These are phyloP conservation scores for Sphaerostilbella broomeana DNA, from an alignment of 2,329 filamentous ascomycete genomes.

Conservation along the genomic window DNA sequence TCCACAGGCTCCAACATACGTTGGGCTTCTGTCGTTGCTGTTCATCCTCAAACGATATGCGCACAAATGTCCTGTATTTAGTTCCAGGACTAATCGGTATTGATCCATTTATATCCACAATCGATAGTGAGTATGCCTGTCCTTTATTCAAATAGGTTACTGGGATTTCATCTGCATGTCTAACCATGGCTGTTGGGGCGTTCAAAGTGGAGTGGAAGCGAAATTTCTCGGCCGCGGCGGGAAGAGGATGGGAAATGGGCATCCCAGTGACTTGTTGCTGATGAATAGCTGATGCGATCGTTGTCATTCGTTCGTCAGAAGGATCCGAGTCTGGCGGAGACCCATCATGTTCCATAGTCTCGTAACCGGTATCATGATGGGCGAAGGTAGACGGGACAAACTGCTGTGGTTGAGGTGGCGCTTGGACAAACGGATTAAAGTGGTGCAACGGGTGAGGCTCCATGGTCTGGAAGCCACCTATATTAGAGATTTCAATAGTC, in stretches of 20 bases:
- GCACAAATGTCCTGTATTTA: slow-evolving; percentile 81
- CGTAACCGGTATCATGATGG: slow-evolving; percentile 73
- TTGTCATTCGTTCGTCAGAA: slow-evolving; percentile 44
- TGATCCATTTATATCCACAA: slow-evolving; percentile 67
- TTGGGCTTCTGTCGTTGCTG: slow-evolving; percentile 79
- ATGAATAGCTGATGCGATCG: slow-evolving; percentile 55
- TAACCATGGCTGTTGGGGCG: slow-evolving; percentile 94
- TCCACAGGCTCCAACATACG: slow-evolving; percentile 84
- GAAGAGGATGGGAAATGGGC: slow-evolving; percentile 40
- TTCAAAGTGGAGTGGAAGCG: slow-evolving; percentile 86
- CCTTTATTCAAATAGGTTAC: slow-evolving; percentile 98
- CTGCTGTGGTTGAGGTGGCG: slow-evolving; percentile 47
- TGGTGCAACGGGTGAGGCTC: slow-evolving; percentile 57
- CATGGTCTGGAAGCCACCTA: slow-evolving; percentile 60
- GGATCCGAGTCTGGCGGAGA: slow-evolving; percentile 57
- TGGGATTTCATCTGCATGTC: slow-evolving; percentile 80
- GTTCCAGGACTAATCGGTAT: slow-evolving; percentile 53
- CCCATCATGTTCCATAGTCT: slow-evolving; percentile 69
- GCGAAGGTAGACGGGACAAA: slow-evolving; percentile 77
- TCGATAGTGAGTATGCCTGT: slow-evolving; percentile 81
- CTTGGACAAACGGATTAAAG: slow-evolving; percentile 65
- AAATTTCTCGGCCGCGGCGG: slow-evolving; percentile 62
- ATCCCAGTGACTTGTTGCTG: slow-evolving; percentile 42
- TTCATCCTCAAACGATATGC: slow-evolving; percentile 96
- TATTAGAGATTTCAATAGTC: slow-evolving; percentile 52